Conservation (phyloP, 345 rosid species). For the Aquilaria malaccensis region DNA sequence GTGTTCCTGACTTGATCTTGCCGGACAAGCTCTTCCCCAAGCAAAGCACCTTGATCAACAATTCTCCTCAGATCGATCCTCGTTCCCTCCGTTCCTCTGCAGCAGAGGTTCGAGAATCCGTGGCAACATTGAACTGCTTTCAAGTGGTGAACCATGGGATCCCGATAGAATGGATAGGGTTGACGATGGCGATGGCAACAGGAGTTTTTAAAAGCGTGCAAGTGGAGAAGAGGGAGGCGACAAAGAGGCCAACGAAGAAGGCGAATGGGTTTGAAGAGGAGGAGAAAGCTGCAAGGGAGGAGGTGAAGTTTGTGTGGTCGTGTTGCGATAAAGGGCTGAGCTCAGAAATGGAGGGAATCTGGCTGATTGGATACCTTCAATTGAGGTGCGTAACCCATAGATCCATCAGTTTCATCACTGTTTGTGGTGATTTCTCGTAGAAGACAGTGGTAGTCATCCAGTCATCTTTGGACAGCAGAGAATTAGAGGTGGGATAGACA, state of each 20-base stretch:
- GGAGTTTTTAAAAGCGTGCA: constrained; percentile 33
- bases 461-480: constrained; percentile 49
- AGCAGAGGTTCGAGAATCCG: constrained; percentile 38
- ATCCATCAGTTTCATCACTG: constrained; percentile 34
- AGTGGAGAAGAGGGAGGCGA: constrained; percentile 29
- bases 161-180: constrained; percentile 25
- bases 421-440: constrained; percentile 36
- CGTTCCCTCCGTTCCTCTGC: constrained; percentile 23
- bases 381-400: constrained; percentile 37
- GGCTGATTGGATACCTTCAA: constrained; percentile 49
- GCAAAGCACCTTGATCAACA: constrained; percentile 42
- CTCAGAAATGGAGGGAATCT: constrained; percentile 43
- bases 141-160: constrained; percentile 69
- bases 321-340: constrained; percentile 33
- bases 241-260: constrained; percentile 38
- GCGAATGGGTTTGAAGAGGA: constrained; percentile 53
- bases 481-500: constrained; percentile 36
- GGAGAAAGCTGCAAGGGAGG: constrained; percentile 18
- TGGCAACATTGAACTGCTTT: constrained; percentile 62
- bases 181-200: constrained; percentile 32
- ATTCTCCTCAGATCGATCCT: constrained; percentile 57
- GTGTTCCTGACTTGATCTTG: constrained; percentile 71
- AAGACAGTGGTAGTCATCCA: constrained; percentile 40
- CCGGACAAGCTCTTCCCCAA: constrained; percentile 77
- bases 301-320: constrained; percentile 54